A percentile compares a stretch with the other conserved stretches of the same genome.
Evolutionary conservation across 2,329 filamentous ascomycete genomes (phyloP).

Genomic region (Sordariomycetes sp.): DNA sequence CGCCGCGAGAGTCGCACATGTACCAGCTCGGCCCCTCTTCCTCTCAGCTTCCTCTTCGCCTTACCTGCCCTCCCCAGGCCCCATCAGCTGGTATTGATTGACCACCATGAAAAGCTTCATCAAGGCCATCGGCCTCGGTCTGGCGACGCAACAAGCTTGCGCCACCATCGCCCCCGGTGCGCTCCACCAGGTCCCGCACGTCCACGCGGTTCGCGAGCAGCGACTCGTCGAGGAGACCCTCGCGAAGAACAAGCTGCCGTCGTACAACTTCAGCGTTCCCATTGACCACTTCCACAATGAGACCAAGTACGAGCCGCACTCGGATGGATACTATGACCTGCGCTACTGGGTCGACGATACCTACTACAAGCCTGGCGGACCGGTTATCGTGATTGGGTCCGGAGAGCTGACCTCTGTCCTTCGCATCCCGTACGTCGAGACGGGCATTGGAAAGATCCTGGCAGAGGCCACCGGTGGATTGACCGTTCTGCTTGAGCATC

Average conservation of each 20-base stretch:
- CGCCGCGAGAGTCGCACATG: no score
- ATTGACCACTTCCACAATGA: conserved; percentile 83
- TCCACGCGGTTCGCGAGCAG: neutral
- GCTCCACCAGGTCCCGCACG: conserved; percentile 1
- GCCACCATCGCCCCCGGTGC: neutral
- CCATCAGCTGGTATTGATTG: no score
- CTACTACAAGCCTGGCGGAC: conserved; percentile 68
- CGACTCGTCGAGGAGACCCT: neutral
- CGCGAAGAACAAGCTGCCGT: neutral
- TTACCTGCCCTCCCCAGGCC: no score
- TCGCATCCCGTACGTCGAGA: conserved; percentile 62
- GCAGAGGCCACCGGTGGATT: conserved; percentile 63
- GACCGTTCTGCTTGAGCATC: conserved; percentile 75
- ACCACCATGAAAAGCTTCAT: no score
- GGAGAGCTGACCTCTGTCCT: conserved; percentile 60
- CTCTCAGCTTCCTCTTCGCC: no score
- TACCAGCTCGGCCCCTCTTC: no score
- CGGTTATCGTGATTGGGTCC: conserved; percentile 66
- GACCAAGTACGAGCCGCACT: conserved; percentile 67
- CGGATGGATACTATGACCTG: conserved; percentile 55
- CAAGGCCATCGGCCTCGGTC: neutral
- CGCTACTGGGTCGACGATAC: conserved; percentile 78
- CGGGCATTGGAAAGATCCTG: conserved; percentile 67
- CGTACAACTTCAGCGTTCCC: conserved; percentile 31
- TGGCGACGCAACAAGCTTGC: neutral